These are phyloP conservation scores for Seiridium unicorne DNA, from an alignment of 2,329 filamentous ascomycete species.

Conservation along the genomic window DNA sequence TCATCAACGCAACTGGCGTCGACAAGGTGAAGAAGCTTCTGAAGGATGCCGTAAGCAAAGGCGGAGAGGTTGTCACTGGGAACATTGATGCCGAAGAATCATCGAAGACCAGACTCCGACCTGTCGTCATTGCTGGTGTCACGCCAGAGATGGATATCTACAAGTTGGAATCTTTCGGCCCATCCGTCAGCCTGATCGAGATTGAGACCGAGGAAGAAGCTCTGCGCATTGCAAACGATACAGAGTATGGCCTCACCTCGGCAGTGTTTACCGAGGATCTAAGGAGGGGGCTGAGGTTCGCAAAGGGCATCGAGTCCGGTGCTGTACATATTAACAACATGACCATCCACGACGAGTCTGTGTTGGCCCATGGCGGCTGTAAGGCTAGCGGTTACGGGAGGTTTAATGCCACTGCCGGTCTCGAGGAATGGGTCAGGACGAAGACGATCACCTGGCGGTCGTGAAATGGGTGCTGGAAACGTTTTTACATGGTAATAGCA, in stretches of 20 bases:
- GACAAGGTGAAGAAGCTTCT: conserved; percentile 40
- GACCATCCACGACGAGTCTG: conserved; percentile 40
- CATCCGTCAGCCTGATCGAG: conserved; percentile 58
- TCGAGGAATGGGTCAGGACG: conserved; percentile 29
- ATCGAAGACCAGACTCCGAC: conserved; percentile 47
- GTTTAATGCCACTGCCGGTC: conserved; percentile 30
- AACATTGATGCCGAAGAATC: conserved; percentile 31
- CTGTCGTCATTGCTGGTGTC: conserved; percentile 59
- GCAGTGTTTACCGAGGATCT: conserved; percentile 65
- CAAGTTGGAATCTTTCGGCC: conserved; percentile 65
- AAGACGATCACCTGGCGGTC: conserved; percentile 30
- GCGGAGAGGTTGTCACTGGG: conserved; percentile 57
- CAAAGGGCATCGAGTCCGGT: conserved; percentile 55
- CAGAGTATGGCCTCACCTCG: conserved; percentile 64
- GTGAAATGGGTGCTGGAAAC: background rate
- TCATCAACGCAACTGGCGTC: conserved; percentile 23
- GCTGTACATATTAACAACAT: conserved; percentile 42
- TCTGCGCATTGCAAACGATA: conserved; percentile 64
- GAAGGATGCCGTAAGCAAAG: conserved; percentile 53
- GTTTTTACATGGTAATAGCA: too few species aligned
- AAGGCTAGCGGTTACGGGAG: conserved; percentile 41
- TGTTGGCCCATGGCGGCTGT: conserved; percentile 39
- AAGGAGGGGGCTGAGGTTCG: conserved; percentile 48
- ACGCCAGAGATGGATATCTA: conserved; percentile 66
- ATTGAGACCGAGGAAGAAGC: conserved; percentile 63